phyloP scores from a whole-genome alignment of 345 rosid genomes.

The Jatropha curcas region DNA sequence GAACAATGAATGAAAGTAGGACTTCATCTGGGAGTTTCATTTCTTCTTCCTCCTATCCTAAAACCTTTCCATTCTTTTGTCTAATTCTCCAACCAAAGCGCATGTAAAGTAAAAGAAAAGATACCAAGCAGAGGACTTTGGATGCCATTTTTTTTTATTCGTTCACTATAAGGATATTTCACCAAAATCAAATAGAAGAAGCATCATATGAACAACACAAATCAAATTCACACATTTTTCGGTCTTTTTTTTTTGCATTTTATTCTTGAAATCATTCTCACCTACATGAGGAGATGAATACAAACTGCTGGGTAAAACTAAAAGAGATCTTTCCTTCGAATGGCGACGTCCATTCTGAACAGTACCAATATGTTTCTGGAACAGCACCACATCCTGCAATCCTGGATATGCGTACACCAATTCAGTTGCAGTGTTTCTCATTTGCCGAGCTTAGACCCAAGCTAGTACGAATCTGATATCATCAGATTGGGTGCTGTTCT shows the following conservation, averaged over 20 bases:
- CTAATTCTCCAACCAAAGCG: background rate
- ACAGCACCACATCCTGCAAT: slow-evolving; percentile 38
- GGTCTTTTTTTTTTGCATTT: slow-evolving; percentile 22
- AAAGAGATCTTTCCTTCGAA: slow-evolving; percentile 89
- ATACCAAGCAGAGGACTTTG: background rate
- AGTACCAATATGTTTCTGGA: slow-evolving; percentile 43
- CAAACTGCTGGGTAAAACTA: slow-evolving; percentile 85
- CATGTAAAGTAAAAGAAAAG: too few species aligned
- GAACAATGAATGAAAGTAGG: too few species aligned
- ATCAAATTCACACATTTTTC: slow-evolving; percentile 46
- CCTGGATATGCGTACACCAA: slow-evolving; percentile 40
- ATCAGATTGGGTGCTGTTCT: slow-evolving; percentile 32
- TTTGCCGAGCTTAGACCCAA: slow-evolving; percentile 42
- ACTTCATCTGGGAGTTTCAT: too few species aligned
- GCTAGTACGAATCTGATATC: slow-evolving; percentile 40
- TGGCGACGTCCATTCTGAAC: slow-evolving; percentile 83
- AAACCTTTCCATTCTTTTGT: too few species aligned
- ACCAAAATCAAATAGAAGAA: slow-evolving; percentile 28
- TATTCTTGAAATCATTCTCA: slow-evolving; percentile 40
- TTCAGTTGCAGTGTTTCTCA: slow-evolving; percentile 42
- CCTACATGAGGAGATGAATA: slow-evolving; percentile 75
- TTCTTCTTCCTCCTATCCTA: too few species aligned
- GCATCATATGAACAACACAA: slow-evolving; percentile 38
- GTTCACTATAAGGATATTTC: slow-evolving; percentile 29
- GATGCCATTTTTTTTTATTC: background rate